Evolutionary conservation across 768 basidiomycete species (phyloP).

Genomic region (Boletales sp.): DNA sequence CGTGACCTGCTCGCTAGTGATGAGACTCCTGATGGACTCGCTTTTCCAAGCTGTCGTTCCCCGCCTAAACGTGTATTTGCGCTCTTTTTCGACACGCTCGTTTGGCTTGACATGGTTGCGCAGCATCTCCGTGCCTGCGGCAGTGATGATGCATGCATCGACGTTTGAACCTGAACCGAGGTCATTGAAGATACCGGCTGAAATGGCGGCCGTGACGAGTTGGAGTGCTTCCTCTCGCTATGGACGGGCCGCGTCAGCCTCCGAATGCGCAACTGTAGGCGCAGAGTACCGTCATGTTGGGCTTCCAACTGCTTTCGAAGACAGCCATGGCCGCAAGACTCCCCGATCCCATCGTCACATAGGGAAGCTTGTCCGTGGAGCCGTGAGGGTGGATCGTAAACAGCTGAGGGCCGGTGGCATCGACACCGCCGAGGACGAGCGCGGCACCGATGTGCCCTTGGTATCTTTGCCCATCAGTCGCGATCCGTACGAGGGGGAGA

Average conservation of each 20-base stretch:
- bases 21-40: slow-evolving; percentile 67
- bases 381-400: slow-evolving; percentile 97
- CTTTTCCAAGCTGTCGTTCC: slow-evolving; percentile 91
- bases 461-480: slow-evolving; percentile 47
- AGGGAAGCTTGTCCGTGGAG: slow-evolving; percentile 97
- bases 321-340: slow-evolving; percentile 97
- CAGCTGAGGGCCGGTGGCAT: slow-evolving; percentile 87
- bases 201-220: slow-evolving; percentile 83
- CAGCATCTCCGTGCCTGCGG: slow-evolving; percentile 83
- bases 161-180: slow-evolving; percentile 98
- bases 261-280: background rate
- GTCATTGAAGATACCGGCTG: slow-evolving; percentile 98
- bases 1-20: slow-evolving; percentile 70
- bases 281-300: slow-evolving; percentile 69
- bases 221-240: slow-evolving; percentile 79
- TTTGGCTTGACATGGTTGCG: slow-evolving; percentile 94
- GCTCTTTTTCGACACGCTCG: slow-evolving; percentile 75
- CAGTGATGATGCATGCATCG: slow-evolving; percentile 94
- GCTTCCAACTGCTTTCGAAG: slow-evolving; percentile 84
- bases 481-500: background rate
- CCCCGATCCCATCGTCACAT: slow-evolving; percentile 98
- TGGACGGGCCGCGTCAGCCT: slow-evolving; percentile 7
- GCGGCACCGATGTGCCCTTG: slow-evolving; percentile 95
- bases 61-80: slow-evolving; percentile 63
- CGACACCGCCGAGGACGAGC: slow-evolving; percentile 96